Conservation (phyloP, 352 stramenopile genomes). For the Phytophthora meadii region DNA sequence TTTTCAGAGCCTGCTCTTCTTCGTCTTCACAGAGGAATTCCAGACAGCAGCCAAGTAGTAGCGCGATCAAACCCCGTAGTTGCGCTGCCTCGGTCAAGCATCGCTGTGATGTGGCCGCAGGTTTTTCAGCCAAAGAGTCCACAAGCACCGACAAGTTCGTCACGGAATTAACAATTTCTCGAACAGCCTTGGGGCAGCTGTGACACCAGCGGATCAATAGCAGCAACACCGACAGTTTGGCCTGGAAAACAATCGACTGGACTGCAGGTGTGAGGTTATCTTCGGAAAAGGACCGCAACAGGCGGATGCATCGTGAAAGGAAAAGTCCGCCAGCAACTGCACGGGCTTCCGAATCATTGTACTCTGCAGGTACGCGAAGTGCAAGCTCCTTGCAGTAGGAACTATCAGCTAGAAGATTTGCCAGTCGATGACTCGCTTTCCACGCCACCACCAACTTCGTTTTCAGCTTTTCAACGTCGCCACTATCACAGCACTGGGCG, state of each 20-base stretch:
- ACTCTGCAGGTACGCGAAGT: conserved; percentile 64
- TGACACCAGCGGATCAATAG: conserved; percentile 70
- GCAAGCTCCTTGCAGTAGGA: conserved; percentile 75
- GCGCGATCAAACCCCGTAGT: conserved; percentile 49
- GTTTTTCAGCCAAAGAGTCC: conserved; percentile 32
- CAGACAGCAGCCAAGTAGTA: conserved; percentile 66
- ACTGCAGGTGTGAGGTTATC: conserved; percentile 17
- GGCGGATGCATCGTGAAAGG: conserved; percentile 62
- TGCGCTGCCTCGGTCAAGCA: conserved; percentile 37
- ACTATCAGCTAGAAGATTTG: conserved; percentile 53
- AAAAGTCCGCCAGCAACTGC: conserved; percentile 66
- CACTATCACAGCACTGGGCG: conserved; percentile 16
- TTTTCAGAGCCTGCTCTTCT: conserved; percentile 31
- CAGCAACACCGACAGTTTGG: conserved; percentile 56
- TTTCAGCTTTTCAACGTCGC: conserved; percentile 29
- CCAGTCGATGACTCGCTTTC: conserved; percentile 76
- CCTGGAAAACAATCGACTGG: conserved; percentile 57
- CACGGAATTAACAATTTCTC: conserved; percentile 64
- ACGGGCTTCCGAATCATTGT: conserved; percentile 51
- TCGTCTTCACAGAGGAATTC: conserved; percentile 57
- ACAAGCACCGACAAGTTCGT: conserved; percentile 67
- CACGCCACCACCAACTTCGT: conserved; percentile 46
- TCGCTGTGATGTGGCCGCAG: conserved; percentile 12
- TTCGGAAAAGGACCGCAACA: conserved; percentile 32
- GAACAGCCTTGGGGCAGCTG: conserved; percentile 62